Conservation (phyloP, 2,329 filamentous ascomycete species). For the Venturia oleaginea region DNA sequence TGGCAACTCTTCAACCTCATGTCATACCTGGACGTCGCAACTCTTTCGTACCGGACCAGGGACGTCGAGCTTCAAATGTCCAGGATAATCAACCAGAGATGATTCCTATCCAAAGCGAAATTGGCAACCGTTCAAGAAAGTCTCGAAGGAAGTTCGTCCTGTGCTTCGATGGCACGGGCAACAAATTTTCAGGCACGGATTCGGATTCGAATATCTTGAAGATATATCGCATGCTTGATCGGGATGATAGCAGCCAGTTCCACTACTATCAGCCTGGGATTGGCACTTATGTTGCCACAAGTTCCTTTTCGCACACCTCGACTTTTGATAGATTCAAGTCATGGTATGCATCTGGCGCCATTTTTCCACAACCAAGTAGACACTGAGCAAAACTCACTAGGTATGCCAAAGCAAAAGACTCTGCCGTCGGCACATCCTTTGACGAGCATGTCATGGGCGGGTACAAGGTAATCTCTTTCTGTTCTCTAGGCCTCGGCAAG, state of each 20-base stretch:
- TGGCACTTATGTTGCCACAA: conserved; percentile 60
- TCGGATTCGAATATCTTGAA: conserved; percentile 48
- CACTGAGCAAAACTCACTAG: background rate
- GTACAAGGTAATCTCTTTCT: conserved; percentile 58
- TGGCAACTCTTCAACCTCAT: conserved; percentile 3
- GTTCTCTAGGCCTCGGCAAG: too few relatives aligned
- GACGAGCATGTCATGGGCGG: conserved; percentile 76
- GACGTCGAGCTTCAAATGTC: background rate
- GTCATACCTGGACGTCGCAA: background rate
- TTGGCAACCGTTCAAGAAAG: background rate
- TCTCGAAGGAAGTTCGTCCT: conserved; percentile 23
- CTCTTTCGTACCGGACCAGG: background rate
- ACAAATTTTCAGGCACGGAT: conserved; percentile 33
- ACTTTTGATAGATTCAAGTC: conserved; percentile 49
- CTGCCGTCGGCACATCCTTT: conserved; percentile 70
- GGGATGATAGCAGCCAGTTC: conserved; percentile 50
- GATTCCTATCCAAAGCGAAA: background rate
- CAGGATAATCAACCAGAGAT: background rate
- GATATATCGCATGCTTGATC: conserved; percentile 61
- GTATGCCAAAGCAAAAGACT: conserved; percentile 63
- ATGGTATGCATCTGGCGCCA: conserved; percentile 36
- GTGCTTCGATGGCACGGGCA: conserved; percentile 36
- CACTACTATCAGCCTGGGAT: conserved; percentile 43
- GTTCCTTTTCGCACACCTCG: conserved; percentile 49
- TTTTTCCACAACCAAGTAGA: background rate